A percentile compares a stretch with the other conserved stretches of the same genome.
phyloP scores from a whole-genome alignment of 106 monocot species.

The Platanthera guangdongensis region DNA sequence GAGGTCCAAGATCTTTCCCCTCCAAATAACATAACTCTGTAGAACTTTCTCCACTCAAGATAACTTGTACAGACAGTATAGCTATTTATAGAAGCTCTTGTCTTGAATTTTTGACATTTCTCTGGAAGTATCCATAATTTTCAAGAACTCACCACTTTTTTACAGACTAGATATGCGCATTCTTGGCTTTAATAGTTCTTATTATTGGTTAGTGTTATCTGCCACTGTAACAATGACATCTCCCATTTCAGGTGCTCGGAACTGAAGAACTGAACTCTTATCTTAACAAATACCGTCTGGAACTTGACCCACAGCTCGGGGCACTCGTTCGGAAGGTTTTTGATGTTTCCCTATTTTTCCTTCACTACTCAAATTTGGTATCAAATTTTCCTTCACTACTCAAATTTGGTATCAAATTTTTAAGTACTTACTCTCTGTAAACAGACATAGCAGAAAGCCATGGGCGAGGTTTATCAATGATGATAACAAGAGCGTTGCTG shows the following conservation, averaged over 20 bases:
- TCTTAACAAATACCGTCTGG: conserved; percentile 63
- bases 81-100: too few species aligned
- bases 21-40: too few species aligned
- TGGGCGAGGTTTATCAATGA: conserved; percentile 79
- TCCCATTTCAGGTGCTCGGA: conserved; percentile 61
- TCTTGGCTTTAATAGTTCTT: not conserved
- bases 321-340: conserved; percentile 81
- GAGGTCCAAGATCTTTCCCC: too few species aligned
- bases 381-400: not conserved
- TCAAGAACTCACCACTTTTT: too few species aligned
- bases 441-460: conserved; percentile 79
- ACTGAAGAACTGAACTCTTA: conserved; percentile 71
- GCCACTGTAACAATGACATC: not conserved
- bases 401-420: not conserved
- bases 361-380: not conserved
- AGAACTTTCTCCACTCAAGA: too few species aligned
- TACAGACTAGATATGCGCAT: too few species aligned
- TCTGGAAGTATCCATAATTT: too few species aligned
- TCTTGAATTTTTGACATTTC: too few species aligned
- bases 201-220: not conserved
- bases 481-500: conserved; percentile 77
- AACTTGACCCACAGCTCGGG: conserved; percentile 73
- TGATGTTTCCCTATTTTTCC: conserved; percentile 1
- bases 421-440: not conserved
- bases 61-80: too few species aligned